These are phyloP conservation scores for Ajuga reptans DNA, from an alignment of 305 asterid genomes.

Conservation along the genomic window DNA sequence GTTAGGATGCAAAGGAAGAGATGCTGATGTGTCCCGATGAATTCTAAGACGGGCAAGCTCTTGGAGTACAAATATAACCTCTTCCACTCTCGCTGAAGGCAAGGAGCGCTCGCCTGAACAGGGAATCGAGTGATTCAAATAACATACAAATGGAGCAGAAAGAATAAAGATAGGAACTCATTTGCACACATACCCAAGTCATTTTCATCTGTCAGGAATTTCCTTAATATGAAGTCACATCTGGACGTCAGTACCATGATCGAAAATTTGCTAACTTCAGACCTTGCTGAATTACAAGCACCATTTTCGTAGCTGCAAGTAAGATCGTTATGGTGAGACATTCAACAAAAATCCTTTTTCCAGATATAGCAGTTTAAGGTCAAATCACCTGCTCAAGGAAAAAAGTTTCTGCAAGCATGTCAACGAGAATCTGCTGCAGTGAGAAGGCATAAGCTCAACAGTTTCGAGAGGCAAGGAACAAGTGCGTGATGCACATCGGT, in stretches of 20 bases:
- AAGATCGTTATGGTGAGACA: constrained; percentile 22
- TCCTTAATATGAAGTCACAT: constrained; percentile 76
- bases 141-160: constrained; percentile 7
- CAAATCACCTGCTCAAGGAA: constrained; percentile 67
- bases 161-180: not conserved
- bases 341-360: not conserved
- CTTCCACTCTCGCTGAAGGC: constrained; percentile 82
- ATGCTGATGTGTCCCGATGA: constrained; percentile 57
- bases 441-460: constrained; percentile 90
- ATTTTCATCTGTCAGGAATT: constrained; percentile 73
- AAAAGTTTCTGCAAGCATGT: constrained; percentile 88
- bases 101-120: constrained; percentile 60
- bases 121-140: constrained; percentile 16
- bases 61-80: constrained; percentile 72
- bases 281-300: constrained; percentile 52
- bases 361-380: constrained; percentile 1
- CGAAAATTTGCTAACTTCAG: constrained; percentile 71
- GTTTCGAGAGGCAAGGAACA: constrained; percentile 87
- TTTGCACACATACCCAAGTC: constrained; percentile 50
- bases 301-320: constrained; percentile 48
- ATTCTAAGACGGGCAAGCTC: constrained; percentile 73
- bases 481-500: constrained; percentile 96
- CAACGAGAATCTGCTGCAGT: constrained; percentile 95
- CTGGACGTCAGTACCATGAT: constrained; percentile 51
- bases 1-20: constrained; percentile 64